Conservation (phyloP, 106 monocot genomes). For the Posidonia australis region DNA sequence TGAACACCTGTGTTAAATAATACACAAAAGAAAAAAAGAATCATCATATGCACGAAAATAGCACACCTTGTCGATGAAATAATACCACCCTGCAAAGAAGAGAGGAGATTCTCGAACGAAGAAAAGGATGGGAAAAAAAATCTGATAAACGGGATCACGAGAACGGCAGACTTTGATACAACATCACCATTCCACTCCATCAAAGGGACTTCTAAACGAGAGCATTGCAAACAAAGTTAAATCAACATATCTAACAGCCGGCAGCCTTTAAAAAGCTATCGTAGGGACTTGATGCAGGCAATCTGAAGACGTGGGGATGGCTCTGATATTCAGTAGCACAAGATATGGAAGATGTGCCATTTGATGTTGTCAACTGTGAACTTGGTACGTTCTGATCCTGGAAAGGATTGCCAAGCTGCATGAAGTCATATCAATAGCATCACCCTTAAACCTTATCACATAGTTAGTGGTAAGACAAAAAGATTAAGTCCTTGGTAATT, state of each 20-base stretch:
- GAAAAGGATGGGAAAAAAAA: neutral
- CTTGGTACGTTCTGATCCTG: conserved; percentile 3
- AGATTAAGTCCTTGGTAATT: too few species aligned
- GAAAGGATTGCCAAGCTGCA: conserved; percentile 14
- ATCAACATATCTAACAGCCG: conserved; percentile 4
- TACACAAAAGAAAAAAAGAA: too few species aligned
- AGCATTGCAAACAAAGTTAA: neutral
- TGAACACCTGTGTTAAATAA: too few species aligned
- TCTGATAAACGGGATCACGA: neutral
- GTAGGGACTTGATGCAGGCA: conserved; percentile 12
- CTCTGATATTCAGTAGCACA: conserved; percentile 5
- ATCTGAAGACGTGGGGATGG: conserved; percentile 2
- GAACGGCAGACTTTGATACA: neutral
- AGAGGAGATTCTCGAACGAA: too few species aligned
- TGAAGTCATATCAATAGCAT: neutral
- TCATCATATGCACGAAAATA: neutral
- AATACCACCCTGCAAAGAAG: neutral
- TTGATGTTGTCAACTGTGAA: neutral
- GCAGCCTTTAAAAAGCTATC: conserved; percentile 17
- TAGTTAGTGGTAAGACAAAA: too few species aligned
- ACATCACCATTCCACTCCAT: neutral
- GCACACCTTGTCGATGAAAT: neutral
- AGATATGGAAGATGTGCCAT: neutral
- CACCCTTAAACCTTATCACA: neutral
- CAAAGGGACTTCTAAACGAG: neutral